These are phyloP conservation scores for Pseudocercospora ulei DNA, from an alignment of 2,329 filamentous ascomycete genomes.

Conservation along the genomic window DNA sequence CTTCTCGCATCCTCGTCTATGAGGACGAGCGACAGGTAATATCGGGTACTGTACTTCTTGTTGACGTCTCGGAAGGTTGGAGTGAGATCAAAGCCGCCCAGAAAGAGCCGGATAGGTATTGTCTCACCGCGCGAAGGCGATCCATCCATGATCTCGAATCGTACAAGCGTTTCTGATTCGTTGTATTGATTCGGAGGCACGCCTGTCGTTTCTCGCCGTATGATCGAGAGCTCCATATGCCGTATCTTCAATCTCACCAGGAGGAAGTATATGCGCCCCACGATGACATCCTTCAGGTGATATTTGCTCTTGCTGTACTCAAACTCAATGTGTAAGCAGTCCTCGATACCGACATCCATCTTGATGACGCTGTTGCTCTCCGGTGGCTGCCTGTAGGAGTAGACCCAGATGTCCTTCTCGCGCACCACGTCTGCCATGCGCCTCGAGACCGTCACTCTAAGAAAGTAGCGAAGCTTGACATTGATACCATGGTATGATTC, in stretches of 20 bases:
- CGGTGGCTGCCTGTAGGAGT: conserved; percentile 93
- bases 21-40: conserved; percentile 82
- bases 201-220: conserved; percentile 89
- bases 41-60: conserved; percentile 98
- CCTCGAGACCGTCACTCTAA: conserved; percentile 89
- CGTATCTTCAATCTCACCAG: conserved; percentile 97
- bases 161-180: conserved; percentile 93
- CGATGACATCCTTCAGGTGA: conserved; percentile 97
- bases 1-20: conserved; percentile 67
- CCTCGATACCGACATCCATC: conserved; percentile 99
- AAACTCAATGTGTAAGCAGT: conserved; percentile 98
- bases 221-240: conserved; percentile 98
- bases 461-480: conserved; percentile 96
- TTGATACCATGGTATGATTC: conserved; percentile 99
- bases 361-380: conserved; percentile 99
- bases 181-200: conserved; percentile 98
- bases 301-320: conserved; percentile 99
- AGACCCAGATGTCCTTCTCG: conserved; percentile 99
- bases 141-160: conserved; percentile 99
- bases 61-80: conserved; percentile 98
- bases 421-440: conserved; percentile 97
- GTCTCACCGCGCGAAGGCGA: conserved; percentile 92
- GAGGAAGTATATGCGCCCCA: conserved; percentile 95
- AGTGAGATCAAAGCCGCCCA: conserved; percentile 93
- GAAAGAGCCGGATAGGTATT: conserved; percentile 91